Conservation (phyloP, 768 basidiomycete species). For the Tricholoma terreum region DNA sequence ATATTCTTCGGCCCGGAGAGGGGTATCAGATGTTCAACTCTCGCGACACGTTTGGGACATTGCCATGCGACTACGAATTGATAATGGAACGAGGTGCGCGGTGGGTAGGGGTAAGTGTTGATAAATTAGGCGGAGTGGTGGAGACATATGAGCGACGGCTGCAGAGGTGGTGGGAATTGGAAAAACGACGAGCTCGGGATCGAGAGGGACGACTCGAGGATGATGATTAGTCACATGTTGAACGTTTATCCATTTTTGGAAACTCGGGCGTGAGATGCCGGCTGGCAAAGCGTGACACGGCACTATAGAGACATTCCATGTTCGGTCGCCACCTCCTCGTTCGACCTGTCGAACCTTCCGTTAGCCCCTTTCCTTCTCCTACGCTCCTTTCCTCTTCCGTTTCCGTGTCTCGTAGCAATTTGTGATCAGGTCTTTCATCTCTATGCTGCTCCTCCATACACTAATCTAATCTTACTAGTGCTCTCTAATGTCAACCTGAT, state of each 20-base stretch:
- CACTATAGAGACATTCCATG: not conserved
- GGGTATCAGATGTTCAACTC: slow-evolving; percentile 61
- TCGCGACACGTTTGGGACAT: slow-evolving; percentile 61
- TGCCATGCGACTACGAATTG: slow-evolving; percentile 47
- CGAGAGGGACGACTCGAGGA: too few species aligned
- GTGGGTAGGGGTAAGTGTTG: slow-evolving; percentile 53
- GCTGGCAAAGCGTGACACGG: not conserved
- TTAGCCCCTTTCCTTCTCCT: slow-evolving; percentile 1
- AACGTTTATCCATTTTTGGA: slow-evolving; percentile 12
- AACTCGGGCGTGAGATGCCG: not conserved
- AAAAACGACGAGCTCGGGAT: slow-evolving; percentile 18
- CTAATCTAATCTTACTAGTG: not conserved
- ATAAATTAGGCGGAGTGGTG: slow-evolving; percentile 52
- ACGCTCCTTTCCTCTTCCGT: not conserved
- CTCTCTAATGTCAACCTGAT: slow-evolving; percentile 8
- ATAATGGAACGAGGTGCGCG: slow-evolving; percentile 51
- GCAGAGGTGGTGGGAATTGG: slow-evolving; percentile 42
- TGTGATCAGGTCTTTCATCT: not conserved
- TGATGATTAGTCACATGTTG: not conserved
- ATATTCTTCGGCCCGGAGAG: slow-evolving; percentile 49
- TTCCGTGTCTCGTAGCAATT: not conserved
- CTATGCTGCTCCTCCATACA: too few species aligned
- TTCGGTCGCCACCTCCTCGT: too few species aligned
- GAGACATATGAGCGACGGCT: slow-evolving; percentile 68
- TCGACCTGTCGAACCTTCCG: not conserved